These are phyloP conservation scores for Linnemannia zychae DNA, from an alignment of 192 early-diverging fungal genomes.

Conservation along the genomic window DNA sequence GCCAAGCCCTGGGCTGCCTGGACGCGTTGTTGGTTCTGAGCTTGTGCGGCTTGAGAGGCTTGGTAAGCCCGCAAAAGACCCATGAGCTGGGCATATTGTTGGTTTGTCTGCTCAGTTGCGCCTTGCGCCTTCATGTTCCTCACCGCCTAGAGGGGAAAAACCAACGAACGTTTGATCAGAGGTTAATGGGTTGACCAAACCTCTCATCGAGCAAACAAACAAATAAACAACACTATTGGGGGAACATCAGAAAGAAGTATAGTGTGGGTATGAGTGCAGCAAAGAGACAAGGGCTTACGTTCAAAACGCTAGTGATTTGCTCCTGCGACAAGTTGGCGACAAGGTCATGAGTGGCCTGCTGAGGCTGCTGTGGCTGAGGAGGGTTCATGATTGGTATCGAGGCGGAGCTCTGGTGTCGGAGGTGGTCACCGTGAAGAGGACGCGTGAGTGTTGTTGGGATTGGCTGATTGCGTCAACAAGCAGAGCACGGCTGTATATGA, in stretches of 20 bases:
- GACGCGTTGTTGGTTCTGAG: conserved; percentile 32
- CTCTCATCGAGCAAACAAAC: not conserved
- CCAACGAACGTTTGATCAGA: not conserved
- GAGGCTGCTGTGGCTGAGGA: conserved; percentile 25
- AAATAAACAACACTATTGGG: not conserved
- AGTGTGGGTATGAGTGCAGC: not conserved
- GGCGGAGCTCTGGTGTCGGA: not conserved
- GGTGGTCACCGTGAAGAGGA: not conserved
- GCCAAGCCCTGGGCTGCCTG: conserved; percentile 40
- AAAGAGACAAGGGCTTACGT: conserved; percentile 18
- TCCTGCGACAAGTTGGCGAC: conserved; percentile 54
- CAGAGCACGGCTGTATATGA: not conserved
- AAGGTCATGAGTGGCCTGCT: conserved; percentile 32
- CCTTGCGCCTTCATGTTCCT: conserved; percentile 70
- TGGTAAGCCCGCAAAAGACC: conserved; percentile 65
- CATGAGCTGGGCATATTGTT: conserved; percentile 81
- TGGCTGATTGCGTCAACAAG: not conserved
- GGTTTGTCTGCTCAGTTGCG: conserved; percentile 82
- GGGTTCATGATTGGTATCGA: conserved; percentile 38
- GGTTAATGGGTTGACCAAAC: not conserved
- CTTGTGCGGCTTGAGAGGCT: conserved; percentile 50
- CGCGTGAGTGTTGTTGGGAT: not conserved
- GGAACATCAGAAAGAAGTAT: not conserved
- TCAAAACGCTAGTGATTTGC: conserved; percentile 43
- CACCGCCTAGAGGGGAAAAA: conserved; percentile 23